Conservation (phyloP, 2,329 filamentous ascomycete species). For the Emmonsiellopsis sp. region DNA sequence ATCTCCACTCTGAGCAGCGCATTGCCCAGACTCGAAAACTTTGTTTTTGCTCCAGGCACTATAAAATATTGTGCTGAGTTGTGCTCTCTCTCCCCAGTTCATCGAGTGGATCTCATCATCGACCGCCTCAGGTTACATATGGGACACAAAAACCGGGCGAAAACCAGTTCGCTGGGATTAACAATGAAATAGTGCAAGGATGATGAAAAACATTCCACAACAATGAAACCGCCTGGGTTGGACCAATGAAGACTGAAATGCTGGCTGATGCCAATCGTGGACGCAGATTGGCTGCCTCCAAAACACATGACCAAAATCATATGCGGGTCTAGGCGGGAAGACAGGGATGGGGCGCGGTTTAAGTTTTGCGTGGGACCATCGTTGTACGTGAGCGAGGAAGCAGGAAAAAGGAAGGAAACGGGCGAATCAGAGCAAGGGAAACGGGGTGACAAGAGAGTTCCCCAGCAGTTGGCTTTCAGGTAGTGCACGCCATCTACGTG, state of each 20-base stretch:
- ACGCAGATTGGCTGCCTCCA: slow-evolving; percentile 7
- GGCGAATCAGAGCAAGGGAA: not conserved
- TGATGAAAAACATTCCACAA: not conserved
- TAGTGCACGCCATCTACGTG: no score
- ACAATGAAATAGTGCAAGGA: not conserved
- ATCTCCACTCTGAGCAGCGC: not conserved
- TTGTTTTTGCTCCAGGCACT: no score
- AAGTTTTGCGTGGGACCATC: not conserved
- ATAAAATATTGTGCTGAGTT: no score
- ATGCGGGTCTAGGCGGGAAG: slow-evolving; percentile 15
- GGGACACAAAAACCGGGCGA: no score
- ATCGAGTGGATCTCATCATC: no score
- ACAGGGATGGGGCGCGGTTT: slow-evolving; percentile 10
- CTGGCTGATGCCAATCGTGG: not conserved
- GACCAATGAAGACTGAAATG: not conserved
- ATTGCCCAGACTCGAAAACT: no score
- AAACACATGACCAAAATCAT: slow-evolving; percentile 12
- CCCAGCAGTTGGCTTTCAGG: no score
- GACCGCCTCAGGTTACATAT: no score
- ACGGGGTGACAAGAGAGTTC: not conserved
- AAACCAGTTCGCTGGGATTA: no score
- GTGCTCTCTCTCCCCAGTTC: no score
- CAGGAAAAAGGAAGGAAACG: not conserved
- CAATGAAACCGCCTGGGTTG: slow-evolving; percentile 5
- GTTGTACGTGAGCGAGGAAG: not conserved